Conservation (phyloP, 140 eudicot species). For the Ambrosia hybrid region DNA sequence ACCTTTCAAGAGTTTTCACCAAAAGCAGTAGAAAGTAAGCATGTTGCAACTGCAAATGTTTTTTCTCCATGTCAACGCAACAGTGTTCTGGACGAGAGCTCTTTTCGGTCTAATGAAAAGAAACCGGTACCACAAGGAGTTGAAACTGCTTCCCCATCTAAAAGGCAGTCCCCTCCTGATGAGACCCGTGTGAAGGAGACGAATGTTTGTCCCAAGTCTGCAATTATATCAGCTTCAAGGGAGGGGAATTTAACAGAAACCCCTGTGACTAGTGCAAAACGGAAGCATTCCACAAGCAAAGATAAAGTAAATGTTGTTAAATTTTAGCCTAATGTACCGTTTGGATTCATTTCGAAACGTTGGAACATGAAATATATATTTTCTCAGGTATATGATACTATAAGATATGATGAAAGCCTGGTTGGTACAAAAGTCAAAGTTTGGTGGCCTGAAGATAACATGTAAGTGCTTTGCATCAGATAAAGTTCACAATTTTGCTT, state of each 20-base stretch:
- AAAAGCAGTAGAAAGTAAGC: constrained; percentile 38
- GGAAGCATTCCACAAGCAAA: constrained; percentile 52
- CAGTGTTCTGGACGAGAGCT: constrained; percentile 48
- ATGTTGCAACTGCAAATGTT: constrained; percentile 14
- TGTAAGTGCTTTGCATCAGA: constrained; percentile 44
- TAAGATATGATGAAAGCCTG: constrained; percentile 46
- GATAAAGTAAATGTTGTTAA: constrained; percentile 38
- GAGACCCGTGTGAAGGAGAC: constrained; percentile 33
- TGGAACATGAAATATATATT: neutral
- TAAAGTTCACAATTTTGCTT: neutral
- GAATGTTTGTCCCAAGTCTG: constrained; percentile 25
- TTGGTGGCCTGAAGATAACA: constrained; percentile 84
- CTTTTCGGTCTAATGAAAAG: constrained; percentile 30
- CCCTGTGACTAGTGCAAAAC: constrained; percentile 48
- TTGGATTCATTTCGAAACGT: neutral
- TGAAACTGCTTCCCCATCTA: constrained; percentile 45
- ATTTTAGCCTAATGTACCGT: constrained; percentile 2
- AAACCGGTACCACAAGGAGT: constrained; percentile 33
- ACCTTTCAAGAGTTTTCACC: constrained; percentile 37
- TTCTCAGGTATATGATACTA: constrained; percentile 48
- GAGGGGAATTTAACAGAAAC: constrained; percentile 45
- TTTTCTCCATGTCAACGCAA: constrained; percentile 25
- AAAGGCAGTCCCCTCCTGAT: constrained; percentile 43
- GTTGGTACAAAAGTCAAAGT: constrained; percentile 76
- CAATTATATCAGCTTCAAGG: constrained; percentile 50